Evolutionary conservation across 257 asterid species (phyloP).

Genomic region (Verbena officinalis): DNA sequence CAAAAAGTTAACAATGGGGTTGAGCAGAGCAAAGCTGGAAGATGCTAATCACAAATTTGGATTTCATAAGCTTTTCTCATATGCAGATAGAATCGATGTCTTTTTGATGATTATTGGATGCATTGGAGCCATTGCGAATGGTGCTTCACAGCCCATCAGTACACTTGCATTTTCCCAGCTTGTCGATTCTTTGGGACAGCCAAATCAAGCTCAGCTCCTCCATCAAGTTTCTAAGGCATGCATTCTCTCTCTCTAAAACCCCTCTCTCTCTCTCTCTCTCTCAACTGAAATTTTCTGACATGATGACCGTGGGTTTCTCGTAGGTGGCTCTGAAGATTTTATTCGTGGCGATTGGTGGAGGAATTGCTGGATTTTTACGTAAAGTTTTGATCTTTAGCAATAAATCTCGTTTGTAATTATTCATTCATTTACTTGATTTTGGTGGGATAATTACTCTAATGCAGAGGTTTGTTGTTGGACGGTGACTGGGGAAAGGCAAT

Average conservation of each 20-base stretch:
- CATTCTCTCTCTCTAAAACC: not conserved
- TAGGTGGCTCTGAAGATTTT: constrained; percentile 48
- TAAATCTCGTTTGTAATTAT: not conserved
- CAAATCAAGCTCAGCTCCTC: constrained; percentile 25
- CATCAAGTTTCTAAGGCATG: constrained; percentile 39
- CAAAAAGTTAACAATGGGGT: not conserved
- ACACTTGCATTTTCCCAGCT: constrained; percentile 38
- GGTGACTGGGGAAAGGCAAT: constrained; percentile 60
- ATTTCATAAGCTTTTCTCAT: constrained; percentile 27
- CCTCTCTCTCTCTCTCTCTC: not conserved
- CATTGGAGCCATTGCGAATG: constrained; percentile 46
- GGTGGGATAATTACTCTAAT: not conserved
- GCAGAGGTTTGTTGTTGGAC: constrained; percentile 67
- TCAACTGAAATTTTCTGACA: not conserved
- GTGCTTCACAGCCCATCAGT: constrained; percentile 45
- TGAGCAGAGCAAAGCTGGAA: not conserved
- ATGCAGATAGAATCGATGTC: constrained; percentile 44
- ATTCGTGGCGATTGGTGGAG: constrained; percentile 43
- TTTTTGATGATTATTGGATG: constrained; percentile 47
- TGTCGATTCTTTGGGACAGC: constrained; percentile 35
- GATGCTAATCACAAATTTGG: constrained; percentile 24
- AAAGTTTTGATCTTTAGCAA: constrained; percentile 15
- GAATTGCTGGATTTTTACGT: constrained; percentile 49
- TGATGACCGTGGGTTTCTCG: constrained; percentile 16
- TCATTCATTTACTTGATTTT: too few relatives aligned